A percentile compares a stretch with the other conserved stretches of the same genome.
Conservation (phyloP, 805 yeast species). For the Saccharomycopsis javanensis region DNA sequence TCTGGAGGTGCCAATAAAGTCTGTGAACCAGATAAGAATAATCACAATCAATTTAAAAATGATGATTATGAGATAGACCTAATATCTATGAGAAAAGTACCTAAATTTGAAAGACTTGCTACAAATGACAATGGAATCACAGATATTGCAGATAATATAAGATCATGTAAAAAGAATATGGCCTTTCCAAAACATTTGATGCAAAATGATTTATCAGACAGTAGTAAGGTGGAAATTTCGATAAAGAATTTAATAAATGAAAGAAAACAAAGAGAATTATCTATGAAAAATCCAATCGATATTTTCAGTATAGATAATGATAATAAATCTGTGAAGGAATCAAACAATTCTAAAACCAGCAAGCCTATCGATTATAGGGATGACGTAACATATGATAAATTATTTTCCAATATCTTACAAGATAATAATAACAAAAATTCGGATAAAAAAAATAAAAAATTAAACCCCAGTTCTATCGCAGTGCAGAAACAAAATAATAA, state of each 20-base stretch:
- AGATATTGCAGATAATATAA: not conserved
- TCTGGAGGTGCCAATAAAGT: not conserved
- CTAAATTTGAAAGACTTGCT: not conserved
- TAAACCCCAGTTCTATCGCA: too few species aligned
- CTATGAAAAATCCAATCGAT: not conserved
- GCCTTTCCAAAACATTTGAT: not conserved
- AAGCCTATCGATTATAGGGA: conserved; percentile 4
- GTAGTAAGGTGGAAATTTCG: not conserved
- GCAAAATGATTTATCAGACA: not conserved
- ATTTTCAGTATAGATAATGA: not conserved
- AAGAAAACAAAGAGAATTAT: not conserved
- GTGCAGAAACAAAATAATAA: too few species aligned
- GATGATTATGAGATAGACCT: conserved; percentile 7
- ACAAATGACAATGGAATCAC: not conserved
- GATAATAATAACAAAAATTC: not conserved
- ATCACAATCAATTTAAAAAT: not conserved
- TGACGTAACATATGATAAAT: conserved; percentile 6
- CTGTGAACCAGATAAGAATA: not conserved
- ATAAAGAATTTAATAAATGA: not conserved
- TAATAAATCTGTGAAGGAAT: not conserved
- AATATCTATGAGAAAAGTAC: not conserved
- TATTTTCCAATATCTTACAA: conserved; percentile 1
- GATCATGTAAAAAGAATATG: not conserved
- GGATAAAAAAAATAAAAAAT: too few species aligned
- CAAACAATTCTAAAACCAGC: not conserved